These are phyloP conservation scores for Elaeagnus macrophylla DNA, from an alignment of 306 rosid genomes.

Conservation along the genomic window DNA sequence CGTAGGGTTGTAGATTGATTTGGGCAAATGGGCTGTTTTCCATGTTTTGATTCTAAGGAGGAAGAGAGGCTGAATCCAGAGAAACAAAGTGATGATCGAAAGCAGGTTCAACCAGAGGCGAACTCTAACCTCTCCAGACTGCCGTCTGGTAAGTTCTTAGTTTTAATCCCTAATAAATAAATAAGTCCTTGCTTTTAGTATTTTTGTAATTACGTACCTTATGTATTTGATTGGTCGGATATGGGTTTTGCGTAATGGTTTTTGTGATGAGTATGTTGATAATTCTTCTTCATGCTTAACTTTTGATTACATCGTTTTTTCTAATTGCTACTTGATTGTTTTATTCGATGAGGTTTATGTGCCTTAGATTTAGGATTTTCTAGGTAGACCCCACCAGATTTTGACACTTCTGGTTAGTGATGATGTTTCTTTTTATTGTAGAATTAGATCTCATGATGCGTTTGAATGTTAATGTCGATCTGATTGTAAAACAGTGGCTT, in stretches of 20 bases:
- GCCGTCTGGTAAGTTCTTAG: slow-evolving; percentile 61
- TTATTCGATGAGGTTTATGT: slow-evolving; percentile 7
- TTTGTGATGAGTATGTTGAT: slow-evolving; percentile 4
- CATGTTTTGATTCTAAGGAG: slow-evolving; percentile 90
- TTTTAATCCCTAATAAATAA: neutral
- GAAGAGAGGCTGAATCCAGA: slow-evolving; percentile 76
- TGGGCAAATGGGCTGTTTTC: slow-evolving; percentile 70
- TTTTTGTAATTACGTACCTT: neutral
- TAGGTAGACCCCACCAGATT: slow-evolving; percentile 28
- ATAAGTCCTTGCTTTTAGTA: neutral
- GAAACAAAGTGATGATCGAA: slow-evolving; percentile 40
- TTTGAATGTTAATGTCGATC: slow-evolving; percentile 19
- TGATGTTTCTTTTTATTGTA: slow-evolving; percentile 3
- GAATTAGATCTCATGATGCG: slow-evolving; percentile 28
- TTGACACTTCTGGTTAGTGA: slow-evolving; percentile 10
- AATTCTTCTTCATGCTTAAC: neutral
- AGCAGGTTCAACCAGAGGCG: slow-evolving; percentile 33
- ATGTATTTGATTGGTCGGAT: slow-evolving; percentile 39
- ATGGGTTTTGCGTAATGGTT: slow-evolving; percentile 31
- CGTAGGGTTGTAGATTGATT: slow-evolving; percentile 16
- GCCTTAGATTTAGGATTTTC: slow-evolving; percentile 6
- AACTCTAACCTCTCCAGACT: slow-evolving; percentile 44
- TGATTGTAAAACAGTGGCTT: slow-evolving; percentile 7
- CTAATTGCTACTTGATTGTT: slow-evolving; percentile 10
- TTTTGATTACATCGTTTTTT: no score